phyloP scores from a whole-genome alignment of 352 stramenopile genomes.

The Phytopythium sindhum region DNA sequence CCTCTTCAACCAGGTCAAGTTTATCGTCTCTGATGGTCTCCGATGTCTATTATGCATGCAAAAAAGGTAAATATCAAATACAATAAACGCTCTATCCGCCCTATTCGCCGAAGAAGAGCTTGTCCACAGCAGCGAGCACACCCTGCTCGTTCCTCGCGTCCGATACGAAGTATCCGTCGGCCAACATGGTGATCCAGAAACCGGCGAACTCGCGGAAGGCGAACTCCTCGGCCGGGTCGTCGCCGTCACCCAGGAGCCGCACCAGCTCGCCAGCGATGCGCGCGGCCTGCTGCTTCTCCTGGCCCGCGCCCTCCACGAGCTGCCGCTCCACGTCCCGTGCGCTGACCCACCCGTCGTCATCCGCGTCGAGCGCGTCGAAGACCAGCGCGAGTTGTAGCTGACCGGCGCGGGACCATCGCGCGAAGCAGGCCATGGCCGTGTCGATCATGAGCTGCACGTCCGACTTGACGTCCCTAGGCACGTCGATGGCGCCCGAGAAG shows the following conservation, averaged over 20 bases:
- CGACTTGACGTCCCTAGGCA: conserved; percentile 43
- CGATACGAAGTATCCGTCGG: conserved; percentile 33
- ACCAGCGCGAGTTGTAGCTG: conserved; percentile 30
- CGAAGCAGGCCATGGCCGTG: conserved; percentile 39
- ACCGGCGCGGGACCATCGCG: conserved; percentile 30
- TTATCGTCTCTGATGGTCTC: not conserved
- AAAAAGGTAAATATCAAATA: not conserved
- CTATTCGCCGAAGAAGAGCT: conserved; percentile 32
- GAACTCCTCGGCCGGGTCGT: conserved; percentile 50
- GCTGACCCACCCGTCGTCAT: conserved; percentile 48
- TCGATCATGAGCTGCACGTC: conserved; percentile 54
- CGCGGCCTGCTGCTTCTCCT: conserved; percentile 23
- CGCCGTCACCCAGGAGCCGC: conserved; percentile 35
- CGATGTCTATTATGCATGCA: not conserved
- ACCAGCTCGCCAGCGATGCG: conserved; percentile 40
- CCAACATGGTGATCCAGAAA: conserved; percentile 55
- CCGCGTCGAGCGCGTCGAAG: conserved; percentile 44
- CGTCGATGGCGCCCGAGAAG: conserved; percentile 25
- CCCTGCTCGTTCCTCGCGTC: conserved; percentile 37
- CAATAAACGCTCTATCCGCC: not conserved
- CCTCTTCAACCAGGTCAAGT: not conserved
- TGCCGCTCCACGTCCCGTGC: conserved; percentile 39
- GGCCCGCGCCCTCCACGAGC: conserved; percentile 26
- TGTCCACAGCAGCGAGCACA: conserved; percentile 30
- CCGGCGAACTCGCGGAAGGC: conserved; percentile 44